Evolutionary conservation across 2,329 filamentous ascomycete species (phyloP).

Genomic region (Sclerotinia trifoliorum): DNA sequence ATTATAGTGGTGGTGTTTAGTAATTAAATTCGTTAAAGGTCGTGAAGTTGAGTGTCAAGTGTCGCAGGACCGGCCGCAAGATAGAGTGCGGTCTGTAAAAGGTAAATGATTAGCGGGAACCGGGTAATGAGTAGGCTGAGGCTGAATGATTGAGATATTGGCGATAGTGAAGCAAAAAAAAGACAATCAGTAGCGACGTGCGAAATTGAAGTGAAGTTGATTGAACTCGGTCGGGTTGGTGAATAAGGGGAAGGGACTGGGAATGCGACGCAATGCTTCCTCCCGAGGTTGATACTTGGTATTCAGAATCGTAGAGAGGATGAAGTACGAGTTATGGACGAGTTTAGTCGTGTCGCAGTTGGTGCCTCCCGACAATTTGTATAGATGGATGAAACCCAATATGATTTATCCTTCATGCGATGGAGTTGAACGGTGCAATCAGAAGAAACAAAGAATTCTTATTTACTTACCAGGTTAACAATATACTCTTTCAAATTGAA

Average conservation of each 20-base stretch:
- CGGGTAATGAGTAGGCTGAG: background rate
- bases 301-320: background rate
- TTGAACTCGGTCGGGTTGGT: background rate
- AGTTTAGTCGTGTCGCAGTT: background rate
- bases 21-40: constrained; percentile 21
- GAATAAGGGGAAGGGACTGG: constrained; percentile 3
- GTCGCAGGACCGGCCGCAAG: constrained; percentile 21
- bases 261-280: constrained; percentile 9
- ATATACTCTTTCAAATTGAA: background rate
- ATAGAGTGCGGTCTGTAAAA: constrained; percentile 64
- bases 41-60: background rate
- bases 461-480: constrained; percentile 4
- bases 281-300: background rate
- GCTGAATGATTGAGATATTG: constrained; percentile 5
- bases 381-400: background rate
- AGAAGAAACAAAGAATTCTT: background rate
- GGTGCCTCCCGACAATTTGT: background rate
- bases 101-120: constrained; percentile 18
- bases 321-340: background rate
- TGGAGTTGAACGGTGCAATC: background rate
- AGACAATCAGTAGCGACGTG: background rate
- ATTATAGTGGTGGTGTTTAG: constrained; percentile 24
- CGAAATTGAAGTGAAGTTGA: background rate
- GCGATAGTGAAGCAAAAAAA: constrained; percentile 1
- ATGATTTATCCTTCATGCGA: background rate